Base-by-base conservation (phyloP, 768 basidiomycete genomes). In the Tephrocybe sp. region DNA sequence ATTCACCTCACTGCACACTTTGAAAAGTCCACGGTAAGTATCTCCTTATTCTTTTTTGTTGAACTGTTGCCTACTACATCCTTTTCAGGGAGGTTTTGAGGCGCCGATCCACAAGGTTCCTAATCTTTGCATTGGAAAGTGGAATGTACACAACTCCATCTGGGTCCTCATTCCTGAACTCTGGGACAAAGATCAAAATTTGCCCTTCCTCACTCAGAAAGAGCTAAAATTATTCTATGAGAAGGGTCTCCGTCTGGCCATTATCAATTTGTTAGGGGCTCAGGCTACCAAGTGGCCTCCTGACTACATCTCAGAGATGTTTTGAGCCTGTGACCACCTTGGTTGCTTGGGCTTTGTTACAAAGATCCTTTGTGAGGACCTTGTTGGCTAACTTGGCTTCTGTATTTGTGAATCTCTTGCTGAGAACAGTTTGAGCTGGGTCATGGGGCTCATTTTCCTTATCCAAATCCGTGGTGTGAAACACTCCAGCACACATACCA, bases 401-500 rank as follows among this genome's bases (percentile, higher is more conserved):
- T 30, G 12, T 30, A 30, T 30, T 30, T 12, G 28, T 12, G 34
- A 36, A 36, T 17, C 34, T 36, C 34, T 17, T 36, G 9, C n/a
- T 15, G n/a, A 4, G n/a, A 36, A 36, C n/a, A 15, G 34, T 15
- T 36, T 17, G n/a, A 12, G 11, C 34, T 36, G 9, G 9, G 34
- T 7, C 9, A 36, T 17, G 9, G 34, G 34, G 11, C 34, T 36
- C 28, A 14, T 57, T 6, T 48, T 57, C 34, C 44, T 54, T 2
- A 41, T 43, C 42, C 15, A 54, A 11, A 43, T 57, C 15, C 40
- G 53, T 7, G 52, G 56, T 2, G 42, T 50, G 2, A 58, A 58
- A 46, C 40, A 43, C 18, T 32, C 20, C 18, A 48, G 10, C 11
- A n/a, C 15, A 3, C 57, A 58, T 34, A 1, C 38, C n/a, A 6